These are phyloP conservation scores for Daldinia caldariorum DNA, from an alignment of 495 filamentous ascomycete genomes.

Conservation along the genomic window DNA sequence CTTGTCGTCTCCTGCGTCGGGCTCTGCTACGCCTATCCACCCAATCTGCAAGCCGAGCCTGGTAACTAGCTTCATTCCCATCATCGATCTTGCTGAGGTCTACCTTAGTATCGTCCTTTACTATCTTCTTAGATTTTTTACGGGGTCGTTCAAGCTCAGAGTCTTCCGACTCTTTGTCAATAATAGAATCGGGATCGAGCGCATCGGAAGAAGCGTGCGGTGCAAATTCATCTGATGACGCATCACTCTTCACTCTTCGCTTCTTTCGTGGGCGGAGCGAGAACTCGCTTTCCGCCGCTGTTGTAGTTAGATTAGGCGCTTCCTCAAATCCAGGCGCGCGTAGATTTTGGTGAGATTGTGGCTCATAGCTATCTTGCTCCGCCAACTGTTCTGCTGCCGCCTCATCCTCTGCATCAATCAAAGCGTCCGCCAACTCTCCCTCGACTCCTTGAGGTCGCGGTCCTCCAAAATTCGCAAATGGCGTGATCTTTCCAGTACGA, in stretches of 20 bases:
- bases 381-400: conserved; percentile 61
- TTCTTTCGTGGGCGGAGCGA: conserved; percentile 61
- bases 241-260: conserved; percentile 46
- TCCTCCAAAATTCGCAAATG: conserved; percentile 78
- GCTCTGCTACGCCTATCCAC: conserved; percentile 72
- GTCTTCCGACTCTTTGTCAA: conserved; percentile 51
- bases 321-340: conserved; percentile 79
- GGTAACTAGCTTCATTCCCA: conserved; percentile 87
- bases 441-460: conserved; percentile 62
- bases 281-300: conserved; percentile 59
- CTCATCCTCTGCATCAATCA: conserved; percentile 77
- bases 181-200: conserved; percentile 44
- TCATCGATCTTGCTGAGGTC: conserved; percentile 86
- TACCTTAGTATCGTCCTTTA: conserved; percentile 63
- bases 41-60: conserved; percentile 80
- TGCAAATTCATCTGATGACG: conserved; percentile 58
- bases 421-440: conserved; percentile 72
- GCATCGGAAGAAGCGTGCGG: conserved; percentile 49
- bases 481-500: conserved; percentile 95
- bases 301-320: conserved; percentile 45
- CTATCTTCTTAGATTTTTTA: conserved; percentile 53
- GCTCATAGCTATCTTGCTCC: conserved; percentile 66
- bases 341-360: conserved; percentile 81
- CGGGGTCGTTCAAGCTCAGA: conserved; percentile 47
- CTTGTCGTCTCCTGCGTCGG: conserved; percentile 59